Conservation (phyloP, 2,329 filamentous ascomycete genomes). For the Verticillium nonalfalfae region DNA sequence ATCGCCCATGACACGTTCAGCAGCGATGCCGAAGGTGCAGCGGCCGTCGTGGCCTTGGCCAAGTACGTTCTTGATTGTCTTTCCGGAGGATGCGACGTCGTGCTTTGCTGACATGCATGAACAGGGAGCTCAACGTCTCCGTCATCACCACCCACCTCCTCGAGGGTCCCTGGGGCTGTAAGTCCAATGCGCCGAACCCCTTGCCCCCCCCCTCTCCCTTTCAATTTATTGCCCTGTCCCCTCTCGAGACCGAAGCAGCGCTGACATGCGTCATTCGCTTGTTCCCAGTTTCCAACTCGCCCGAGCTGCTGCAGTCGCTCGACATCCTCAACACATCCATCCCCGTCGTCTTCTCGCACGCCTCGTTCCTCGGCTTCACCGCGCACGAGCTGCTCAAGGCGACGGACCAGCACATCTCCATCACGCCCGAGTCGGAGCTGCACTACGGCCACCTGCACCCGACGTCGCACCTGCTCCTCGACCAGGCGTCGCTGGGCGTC, state of each 20-base stretch:
- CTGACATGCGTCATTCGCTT: no score
- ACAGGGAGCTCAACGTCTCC: conserved; percentile 27
- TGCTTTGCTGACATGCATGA: conserved; percentile 3
- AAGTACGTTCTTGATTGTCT: conserved; percentile 13
- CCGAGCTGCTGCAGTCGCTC: conserved; percentile 26
- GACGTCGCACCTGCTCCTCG: conserved; percentile 32
- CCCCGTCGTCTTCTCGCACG: conserved; percentile 48
- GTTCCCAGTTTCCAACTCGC: conserved; percentile 22
- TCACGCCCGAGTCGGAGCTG: conserved; percentile 53
- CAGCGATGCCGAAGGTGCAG: conserved; percentile 12
- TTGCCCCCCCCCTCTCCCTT: not conserved
- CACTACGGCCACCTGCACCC: conserved; percentile 50
- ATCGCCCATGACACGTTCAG: conserved; percentile 32
- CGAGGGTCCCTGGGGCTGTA: conserved; percentile 27
- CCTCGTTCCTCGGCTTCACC: conserved; percentile 30
- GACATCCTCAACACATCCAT: conserved; percentile 33
- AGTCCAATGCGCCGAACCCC: not conserved
- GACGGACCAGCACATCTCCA: conserved; percentile 47
- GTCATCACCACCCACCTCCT: conserved; percentile 40
- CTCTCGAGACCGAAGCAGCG: no score
- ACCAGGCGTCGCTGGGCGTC: conserved; percentile 46
- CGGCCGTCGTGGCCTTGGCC: conserved; percentile 23
- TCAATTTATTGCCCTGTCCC: no score
- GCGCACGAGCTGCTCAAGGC: conserved; percentile 35
- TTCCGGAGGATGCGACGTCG: not conserved